These are phyloP conservation scores for Blastocystis hominis DNA, from an alignment of 352 stramenopile species.

Conservation along the genomic window DNA sequence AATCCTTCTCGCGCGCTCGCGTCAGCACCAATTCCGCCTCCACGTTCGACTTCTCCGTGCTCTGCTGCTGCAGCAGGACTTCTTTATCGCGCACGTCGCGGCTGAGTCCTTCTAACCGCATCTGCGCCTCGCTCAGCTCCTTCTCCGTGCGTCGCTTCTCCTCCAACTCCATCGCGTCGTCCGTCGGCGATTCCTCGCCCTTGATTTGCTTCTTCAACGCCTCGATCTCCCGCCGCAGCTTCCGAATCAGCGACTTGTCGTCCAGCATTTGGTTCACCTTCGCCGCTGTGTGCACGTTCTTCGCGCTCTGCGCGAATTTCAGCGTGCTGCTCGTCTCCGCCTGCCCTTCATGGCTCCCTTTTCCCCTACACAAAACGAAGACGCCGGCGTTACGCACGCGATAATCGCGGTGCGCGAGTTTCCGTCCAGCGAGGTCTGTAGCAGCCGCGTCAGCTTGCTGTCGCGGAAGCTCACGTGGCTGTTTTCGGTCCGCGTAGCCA, in stretches of 20 bases:
- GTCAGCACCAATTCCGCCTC: background rate
- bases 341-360: conserved; percentile 60
- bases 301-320: conserved; percentile 81
- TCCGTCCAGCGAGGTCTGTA: conserved; percentile 86
- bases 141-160: background rate
- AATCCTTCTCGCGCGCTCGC: conserved; percentile 8
- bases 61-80: background rate
- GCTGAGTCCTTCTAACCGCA: background rate
- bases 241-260: conserved; percentile 75
- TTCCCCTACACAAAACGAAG: conserved; percentile 21
- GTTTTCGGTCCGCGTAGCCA: conserved; percentile 62
- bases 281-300: conserved; percentile 74
- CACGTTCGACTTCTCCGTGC: conserved; percentile 5
- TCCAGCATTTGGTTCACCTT: conserved; percentile 79
- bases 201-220: conserved; percentile 69
- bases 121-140: background rate
- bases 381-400: conserved; percentile 81
- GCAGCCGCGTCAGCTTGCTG: conserved; percentile 90
- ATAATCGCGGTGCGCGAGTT: conserved; percentile 91
- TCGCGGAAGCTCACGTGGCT: conserved; percentile 88
- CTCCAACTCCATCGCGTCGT: background rate
- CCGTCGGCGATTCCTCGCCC: conserved; percentile 24
- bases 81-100: conserved; percentile 54
- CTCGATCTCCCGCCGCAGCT: conserved; percentile 75
- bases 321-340: conserved; percentile 75